Evolutionary conservation across 495 filamentous ascomycete species (phyloP).

Genomic region (Tuber brumale): DNA sequence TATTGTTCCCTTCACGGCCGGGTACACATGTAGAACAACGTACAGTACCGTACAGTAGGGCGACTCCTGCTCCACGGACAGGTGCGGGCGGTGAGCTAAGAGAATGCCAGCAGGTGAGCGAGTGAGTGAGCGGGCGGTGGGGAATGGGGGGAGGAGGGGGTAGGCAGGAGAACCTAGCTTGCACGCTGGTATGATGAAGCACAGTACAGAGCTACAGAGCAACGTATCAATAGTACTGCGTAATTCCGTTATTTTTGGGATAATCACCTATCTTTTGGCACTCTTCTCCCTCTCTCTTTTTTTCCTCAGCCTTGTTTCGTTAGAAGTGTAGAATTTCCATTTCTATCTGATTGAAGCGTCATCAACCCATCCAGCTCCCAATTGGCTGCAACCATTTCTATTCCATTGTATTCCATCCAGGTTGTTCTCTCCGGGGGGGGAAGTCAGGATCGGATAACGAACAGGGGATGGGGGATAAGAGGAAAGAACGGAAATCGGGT

Average conservation of each 20-base stretch:
- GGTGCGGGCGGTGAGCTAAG: not conserved
- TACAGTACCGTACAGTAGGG: not conserved
- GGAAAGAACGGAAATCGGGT: not conserved
- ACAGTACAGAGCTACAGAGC: not conserved
- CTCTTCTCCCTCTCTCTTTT: not conserved
- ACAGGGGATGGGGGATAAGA: not conserved
- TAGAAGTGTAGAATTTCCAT: not conserved
- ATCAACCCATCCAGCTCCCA: not conserved
- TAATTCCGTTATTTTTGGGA: not conserved
- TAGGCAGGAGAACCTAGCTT: not conserved
- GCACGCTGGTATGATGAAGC: not conserved
- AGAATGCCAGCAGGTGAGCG: slow-evolving; percentile 7
- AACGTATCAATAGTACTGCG: not conserved
- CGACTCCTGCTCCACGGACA: not conserved
- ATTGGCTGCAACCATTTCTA: not conserved
- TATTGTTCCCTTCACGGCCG: not conserved
- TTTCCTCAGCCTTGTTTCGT: slow-evolving; percentile 1
- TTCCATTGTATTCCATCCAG: not conserved
- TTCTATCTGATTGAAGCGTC: not conserved
- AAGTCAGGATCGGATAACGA: not conserved
- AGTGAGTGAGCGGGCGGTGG: slow-evolving; percentile 10
- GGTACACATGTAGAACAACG: not conserved
- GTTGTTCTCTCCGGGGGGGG: not conserved
- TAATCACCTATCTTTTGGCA: not conserved
- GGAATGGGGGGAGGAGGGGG: not conserved